Conservation (phyloP, 2,329 filamentous ascomycete genomes). For the Falciphora oryzae region DNA sequence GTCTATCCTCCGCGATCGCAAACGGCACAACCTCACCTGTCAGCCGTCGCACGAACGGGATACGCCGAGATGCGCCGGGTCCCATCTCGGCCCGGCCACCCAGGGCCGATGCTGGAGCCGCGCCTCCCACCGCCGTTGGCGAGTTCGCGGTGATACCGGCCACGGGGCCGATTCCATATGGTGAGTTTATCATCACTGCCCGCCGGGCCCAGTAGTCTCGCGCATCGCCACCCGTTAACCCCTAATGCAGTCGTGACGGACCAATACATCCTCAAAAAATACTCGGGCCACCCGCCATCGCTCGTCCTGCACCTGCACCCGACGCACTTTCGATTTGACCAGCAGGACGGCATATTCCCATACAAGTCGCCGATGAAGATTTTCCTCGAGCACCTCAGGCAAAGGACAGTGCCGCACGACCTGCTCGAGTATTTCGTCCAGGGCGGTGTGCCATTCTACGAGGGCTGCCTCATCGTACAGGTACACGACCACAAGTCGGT, state of each 20-base stretch:
- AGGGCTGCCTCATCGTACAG: slow-evolving; percentile 91
- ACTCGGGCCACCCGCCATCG: slow-evolving; percentile 61
- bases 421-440: slow-evolving; percentile 73
- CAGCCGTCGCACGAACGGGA: slow-evolving; percentile 36
- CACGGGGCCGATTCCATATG: slow-evolving; percentile 45
- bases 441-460: slow-evolving; percentile 75
- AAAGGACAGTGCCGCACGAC: slow-evolving; percentile 80
- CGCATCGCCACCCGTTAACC: background rate
- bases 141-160: slow-evolving; percentile 33
- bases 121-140: slow-evolving; percentile 40
- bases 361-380: slow-evolving; percentile 90
- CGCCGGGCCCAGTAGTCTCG: background rate
- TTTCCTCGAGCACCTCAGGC: slow-evolving; percentile 69
- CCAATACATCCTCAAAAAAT: slow-evolving; percentile 77
- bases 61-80: slow-evolving; percentile 51
- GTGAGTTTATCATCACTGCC: slow-evolving; percentile 29
- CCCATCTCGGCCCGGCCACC: slow-evolving; percentile 44
- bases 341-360: slow-evolving; percentile 85
- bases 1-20: slow-evolving; percentile 35
- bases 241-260: slow-evolving; percentile 59
- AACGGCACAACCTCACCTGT: slow-evolving; percentile 33
- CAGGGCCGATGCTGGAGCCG: slow-evolving; percentile 46
- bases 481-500: slow-evolving; percentile 79
- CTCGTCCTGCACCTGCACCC: slow-evolving; percentile 80
- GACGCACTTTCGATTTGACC: slow-evolving; percentile 85